phyloP scores from a whole-genome alignment of 2,329 filamentous ascomycete genomes.

The Dactylonectria estremocensis region DNA sequence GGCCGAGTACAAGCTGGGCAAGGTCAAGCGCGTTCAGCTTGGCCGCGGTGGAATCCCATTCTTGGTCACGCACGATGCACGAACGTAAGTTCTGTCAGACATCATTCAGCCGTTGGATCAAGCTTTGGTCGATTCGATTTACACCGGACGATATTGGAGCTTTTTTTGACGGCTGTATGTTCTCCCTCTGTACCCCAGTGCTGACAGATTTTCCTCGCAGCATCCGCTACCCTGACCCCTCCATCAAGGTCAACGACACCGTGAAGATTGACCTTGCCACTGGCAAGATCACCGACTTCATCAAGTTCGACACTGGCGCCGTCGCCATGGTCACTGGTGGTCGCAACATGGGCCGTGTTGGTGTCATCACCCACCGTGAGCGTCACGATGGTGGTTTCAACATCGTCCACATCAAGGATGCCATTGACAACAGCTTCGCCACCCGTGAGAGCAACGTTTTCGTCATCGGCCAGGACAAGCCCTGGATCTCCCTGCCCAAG shows the following conservation, averaged over 20 bases:
- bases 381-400: constrained; percentile 99
- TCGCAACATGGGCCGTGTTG: constrained; percentile 99
- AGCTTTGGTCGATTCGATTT: constrained; percentile 84
- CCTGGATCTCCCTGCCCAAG: constrained; percentile 99
- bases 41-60: constrained; percentile 99
- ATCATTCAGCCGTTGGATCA: constrained; percentile 99
- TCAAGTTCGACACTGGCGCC: constrained; percentile 98
- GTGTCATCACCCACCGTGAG: constrained; percentile 99
- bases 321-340: constrained; percentile 99
- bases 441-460: constrained; percentile 99
- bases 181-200: constrained; percentile 48
- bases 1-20: constrained; percentile 99
- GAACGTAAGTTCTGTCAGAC: constrained; percentile 98
- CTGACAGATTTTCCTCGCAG: constrained; percentile 68
- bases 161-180: constrained; percentile 71
- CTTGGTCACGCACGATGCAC: constrained; percentile 99
- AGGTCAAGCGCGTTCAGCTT: constrained; percentile 99
- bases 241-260: constrained; percentile 99
- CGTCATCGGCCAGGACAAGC: constrained; percentile 98
- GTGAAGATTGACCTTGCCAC: constrained; percentile 98
- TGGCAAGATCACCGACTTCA: constrained; percentile 98
- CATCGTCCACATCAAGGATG: constrained; percentile 99
- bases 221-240: constrained; percentile 98
- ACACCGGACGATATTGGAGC: constrained; percentile 53
- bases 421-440: constrained; percentile 99